Evolutionary conservation across 495 filamentous ascomycete species (phyloP).

Genomic region (Penicillium manginii): DNA sequence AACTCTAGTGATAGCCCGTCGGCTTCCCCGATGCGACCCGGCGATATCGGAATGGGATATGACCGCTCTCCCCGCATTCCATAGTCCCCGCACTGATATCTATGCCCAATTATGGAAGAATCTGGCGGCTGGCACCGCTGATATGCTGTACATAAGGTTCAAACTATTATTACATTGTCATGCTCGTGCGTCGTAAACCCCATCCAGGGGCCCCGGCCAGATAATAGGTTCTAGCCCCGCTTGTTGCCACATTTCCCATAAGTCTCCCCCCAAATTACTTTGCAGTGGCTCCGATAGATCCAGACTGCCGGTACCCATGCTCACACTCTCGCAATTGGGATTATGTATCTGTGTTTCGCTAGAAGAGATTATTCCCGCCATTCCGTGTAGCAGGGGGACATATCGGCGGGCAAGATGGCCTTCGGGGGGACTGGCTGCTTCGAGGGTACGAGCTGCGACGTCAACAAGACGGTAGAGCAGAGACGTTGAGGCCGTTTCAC

Average conservation of each 20-base stretch:
- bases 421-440: slow-evolving; percentile 8
- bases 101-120: background rate
- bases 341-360: background rate
- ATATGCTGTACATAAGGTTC: background rate
- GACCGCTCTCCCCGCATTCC: background rate
- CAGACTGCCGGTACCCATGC: background rate
- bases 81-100: background rate
- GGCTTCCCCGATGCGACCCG: background rate
- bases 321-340: background rate
- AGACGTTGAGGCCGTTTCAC: background rate
- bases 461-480: slow-evolving; percentile 7
- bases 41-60: background rate
- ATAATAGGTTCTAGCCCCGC: slow-evolving; percentile 3
- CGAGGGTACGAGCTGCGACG: slow-evolving; percentile 8
- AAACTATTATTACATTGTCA: background rate
- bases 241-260: slow-evolving; percentile 15
- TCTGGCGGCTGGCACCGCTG: background rate
- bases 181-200: background rate
- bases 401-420: slow-evolving; percentile 10
- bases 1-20: background rate
- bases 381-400: slow-evolving; percentile 3
- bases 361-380: slow-evolving; percentile 3
- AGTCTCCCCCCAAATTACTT: slow-evolving; percentile 3
- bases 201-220: slow-evolving; percentile 4
- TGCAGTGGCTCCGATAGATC: background rate